phyloP scores from a whole-genome alignment of 768 basidiomycete genomes.

The Boletus huronensis region DNA sequence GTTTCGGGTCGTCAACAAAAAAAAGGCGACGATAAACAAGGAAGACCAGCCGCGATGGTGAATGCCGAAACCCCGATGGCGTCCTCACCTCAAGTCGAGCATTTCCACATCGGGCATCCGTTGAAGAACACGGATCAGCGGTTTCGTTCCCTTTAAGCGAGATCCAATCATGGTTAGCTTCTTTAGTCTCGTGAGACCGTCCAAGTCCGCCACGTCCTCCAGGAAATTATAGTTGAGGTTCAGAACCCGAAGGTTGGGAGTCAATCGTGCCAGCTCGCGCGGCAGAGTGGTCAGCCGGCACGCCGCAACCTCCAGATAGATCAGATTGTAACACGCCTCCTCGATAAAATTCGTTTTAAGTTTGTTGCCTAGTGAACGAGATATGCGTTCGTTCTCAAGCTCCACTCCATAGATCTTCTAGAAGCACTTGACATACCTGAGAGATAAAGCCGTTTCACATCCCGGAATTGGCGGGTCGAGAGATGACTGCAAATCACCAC shows the following conservation, averaged over 20 bases:
- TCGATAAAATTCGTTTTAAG: slow-evolving; percentile 57
- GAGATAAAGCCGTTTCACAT: slow-evolving; percentile 91
- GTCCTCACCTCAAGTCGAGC: slow-evolving; percentile 81
- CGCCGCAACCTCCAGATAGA: slow-evolving; percentile 88
- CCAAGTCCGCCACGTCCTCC: slow-evolving; percentile 64
- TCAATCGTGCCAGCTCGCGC: slow-evolving; percentile 53
- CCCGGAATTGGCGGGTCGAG: slow-evolving; percentile 68
- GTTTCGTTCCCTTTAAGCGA: slow-evolving; percentile 70
- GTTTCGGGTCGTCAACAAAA: slow-evolving; percentile 23
- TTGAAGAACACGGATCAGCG: slow-evolving; percentile 66
- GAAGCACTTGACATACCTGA: slow-evolving; percentile 60
- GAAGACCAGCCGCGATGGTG: neutral
- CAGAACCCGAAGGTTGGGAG: slow-evolving; percentile 85
- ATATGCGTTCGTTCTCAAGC: slow-evolving; percentile 20
- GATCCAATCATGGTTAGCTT: slow-evolving; percentile 87
- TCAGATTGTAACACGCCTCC: slow-evolving; percentile 81
- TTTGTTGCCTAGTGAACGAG: slow-evolving; percentile 60
- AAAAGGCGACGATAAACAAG: neutral
- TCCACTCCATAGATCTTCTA: slow-evolving; percentile 13
- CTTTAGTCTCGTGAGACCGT: slow-evolving; percentile 69
- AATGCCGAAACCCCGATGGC: slow-evolving; percentile 11
- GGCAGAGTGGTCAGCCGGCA: slow-evolving; percentile 81
- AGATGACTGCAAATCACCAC: slow-evolving; percentile 39
- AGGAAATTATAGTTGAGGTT: slow-evolving; percentile 98
- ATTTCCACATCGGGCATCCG: slow-evolving; percentile 80